Evolutionary conservation across 306 rosid genomes (phyloP).

Genomic region (Casuarina glauca): DNA sequence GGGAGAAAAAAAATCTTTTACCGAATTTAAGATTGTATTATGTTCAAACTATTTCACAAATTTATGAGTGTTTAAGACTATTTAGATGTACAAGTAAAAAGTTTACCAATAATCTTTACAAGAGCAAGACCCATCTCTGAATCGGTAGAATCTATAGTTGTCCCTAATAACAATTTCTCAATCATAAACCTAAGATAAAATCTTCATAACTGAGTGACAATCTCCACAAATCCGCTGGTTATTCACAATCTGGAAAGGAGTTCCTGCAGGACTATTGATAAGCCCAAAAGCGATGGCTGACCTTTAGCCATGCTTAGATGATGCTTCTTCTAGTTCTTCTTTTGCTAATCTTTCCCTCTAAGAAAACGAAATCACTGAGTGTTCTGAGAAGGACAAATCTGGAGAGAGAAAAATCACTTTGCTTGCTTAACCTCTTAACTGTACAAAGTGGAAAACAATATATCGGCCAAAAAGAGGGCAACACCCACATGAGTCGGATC

Average conservation of each 20-base stretch:
- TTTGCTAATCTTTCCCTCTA: constrained; percentile 8
- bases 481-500: too few relatives aligned
- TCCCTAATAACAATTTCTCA: constrained; percentile 25
- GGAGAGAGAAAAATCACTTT: too few relatives aligned
- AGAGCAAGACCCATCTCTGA: constrained; percentile 16
- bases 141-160: constrained; percentile 24
- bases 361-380: too few relatives aligned
- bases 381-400: too few relatives aligned
- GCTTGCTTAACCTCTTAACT: too few relatives aligned
- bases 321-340: constrained; percentile 14
- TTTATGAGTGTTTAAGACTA: too few relatives aligned
- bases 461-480: too few relatives aligned
- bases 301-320: constrained; percentile 25
- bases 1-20: too few relatives aligned
- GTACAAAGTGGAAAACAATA: too few relatives aligned
- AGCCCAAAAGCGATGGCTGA: constrained; percentile 26
- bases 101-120: constrained; percentile 34
- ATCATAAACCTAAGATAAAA: constrained; percentile 12
- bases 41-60: too few relatives aligned
- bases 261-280: background rate
- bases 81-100: too few relatives aligned
- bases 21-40: too few relatives aligned
- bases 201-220: constrained; percentile 34
- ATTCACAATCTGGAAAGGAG: constrained; percentile 23
- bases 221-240: constrained; percentile 28